Evolutionary conservation across 495 filamentous ascomycete species (phyloP).

Genomic region (Xylaria flabelliformis): DNA sequence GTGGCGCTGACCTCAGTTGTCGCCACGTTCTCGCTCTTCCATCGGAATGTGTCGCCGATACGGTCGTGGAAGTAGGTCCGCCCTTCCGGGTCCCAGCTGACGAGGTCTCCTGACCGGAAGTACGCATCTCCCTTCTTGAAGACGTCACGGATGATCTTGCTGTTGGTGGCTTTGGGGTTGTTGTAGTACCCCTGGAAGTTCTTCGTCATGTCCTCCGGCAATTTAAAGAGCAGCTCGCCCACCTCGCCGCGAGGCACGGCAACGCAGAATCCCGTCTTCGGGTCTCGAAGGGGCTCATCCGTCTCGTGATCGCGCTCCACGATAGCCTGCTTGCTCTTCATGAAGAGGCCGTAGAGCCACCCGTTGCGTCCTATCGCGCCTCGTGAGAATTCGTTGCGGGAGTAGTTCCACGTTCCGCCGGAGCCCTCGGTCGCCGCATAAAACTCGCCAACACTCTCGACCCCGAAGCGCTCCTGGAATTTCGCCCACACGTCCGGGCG

Average conservation of each 20-base stretch:
- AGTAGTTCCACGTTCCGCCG: constrained; percentile 74
- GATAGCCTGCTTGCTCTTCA: constrained; percentile 59
- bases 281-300: constrained; percentile 72
- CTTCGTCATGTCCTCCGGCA: constrained; percentile 70
- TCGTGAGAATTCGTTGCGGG: constrained; percentile 73
- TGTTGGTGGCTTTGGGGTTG: constrained; percentile 73
- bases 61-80: constrained; percentile 87
- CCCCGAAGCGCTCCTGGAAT: constrained; percentile 87
- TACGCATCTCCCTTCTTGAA: constrained; percentile 82
- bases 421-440: constrained; percentile 88
- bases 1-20: constrained; percentile 83
- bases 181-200: constrained; percentile 89
- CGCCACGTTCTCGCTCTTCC: constrained; percentile 93
- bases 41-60: constrained; percentile 92
- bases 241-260: constrained; percentile 65
- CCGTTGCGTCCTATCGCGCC: constrained; percentile 88
- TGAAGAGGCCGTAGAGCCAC: constrained; percentile 59
- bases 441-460: constrained; percentile 84
- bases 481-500: constrained; percentile 90
- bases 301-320: constrained; percentile 76
- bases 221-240: constrained; percentile 78
- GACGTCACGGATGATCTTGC: constrained; percentile 81
- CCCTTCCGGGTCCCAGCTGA: constrained; percentile 73
- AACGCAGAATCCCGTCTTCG: constrained; percentile 75
- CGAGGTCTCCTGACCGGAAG: constrained; percentile 85